Evolutionary conservation across 2,329 filamentous ascomycete genomes (phyloP), one percentile per base, ranked within the genome.

Genomic region (Venturia aucupariae): DNA sequence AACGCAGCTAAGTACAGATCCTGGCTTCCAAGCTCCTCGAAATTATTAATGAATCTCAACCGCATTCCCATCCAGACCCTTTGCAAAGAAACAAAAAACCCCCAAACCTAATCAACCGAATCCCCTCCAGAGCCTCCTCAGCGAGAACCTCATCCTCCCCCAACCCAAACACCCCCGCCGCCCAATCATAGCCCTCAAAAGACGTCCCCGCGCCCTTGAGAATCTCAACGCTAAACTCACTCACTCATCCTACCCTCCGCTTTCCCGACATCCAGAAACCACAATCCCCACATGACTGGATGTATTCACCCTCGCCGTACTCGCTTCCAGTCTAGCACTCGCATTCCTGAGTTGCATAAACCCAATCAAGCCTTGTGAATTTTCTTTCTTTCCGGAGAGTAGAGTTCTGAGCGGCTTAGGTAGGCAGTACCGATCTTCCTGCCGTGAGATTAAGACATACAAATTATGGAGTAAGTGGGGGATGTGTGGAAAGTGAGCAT

Each of bases 351-450:
- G 44, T 7, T 48, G 24, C 1, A 48, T 48, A 17, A 77, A 66
- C 68, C 76, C 74, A 2, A 76, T 60, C 35, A 76, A 64, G 1
- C 74, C 74, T 35, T 69, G 69, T 11, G 67, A 65, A 61, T 75
- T 75, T 66, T 72, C 75, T 70, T 77, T 76, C 48, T 75, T n/a
- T n/a, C n/a, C n/a, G n/a, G 69, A 8, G 70, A 68, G 24, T 67
- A 61, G 54, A 76, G 67, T 66, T 76, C 74, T 6, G 62, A 68
- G 22, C 70, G 69, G 2, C 72, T 75, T 67, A 76, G 75, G 64
- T 71, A 76, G 13, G 72, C 75, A 4, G 72, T 74, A 27, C 75
- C 75, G 66, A 75, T 77, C 54, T 70, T 69, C n/a, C 75, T 75
- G 62, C 74, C 75, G 48, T 74, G 72, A 35, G 70, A 68, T 65